Percentiles rank a stretch among this genome's conserved stretches.
These are phyloP conservation scores for Nemania sp. DNA, from an alignment of 2,329 filamentous ascomycete genomes.

Conservation along the genomic window DNA sequence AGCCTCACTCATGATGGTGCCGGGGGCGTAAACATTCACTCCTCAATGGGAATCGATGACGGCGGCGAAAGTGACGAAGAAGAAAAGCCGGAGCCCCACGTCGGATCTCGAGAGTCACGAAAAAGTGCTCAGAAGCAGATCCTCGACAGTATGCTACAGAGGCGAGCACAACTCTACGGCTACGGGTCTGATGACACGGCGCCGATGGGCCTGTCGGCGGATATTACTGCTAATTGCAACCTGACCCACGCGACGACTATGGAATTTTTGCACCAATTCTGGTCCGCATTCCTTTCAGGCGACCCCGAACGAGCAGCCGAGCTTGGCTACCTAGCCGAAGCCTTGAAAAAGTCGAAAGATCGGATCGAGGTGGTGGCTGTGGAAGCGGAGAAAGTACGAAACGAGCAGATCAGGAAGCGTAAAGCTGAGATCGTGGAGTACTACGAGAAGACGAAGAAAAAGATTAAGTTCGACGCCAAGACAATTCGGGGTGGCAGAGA, in stretches of 20 bases:
- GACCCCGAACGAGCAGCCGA: constrained; percentile 80
- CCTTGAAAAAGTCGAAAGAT: constrained; percentile 73
- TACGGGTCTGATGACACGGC: constrained; percentile 50
- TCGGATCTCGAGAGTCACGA: constrained; percentile 72
- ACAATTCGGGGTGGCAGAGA: constrained; percentile 74
- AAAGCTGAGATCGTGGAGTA: constrained; percentile 73
- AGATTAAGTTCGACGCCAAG: constrained; percentile 68
- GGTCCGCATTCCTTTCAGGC: constrained; percentile 87
- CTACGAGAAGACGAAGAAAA: constrained; percentile 73
- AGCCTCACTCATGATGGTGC: constrained; percentile 51
- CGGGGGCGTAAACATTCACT: constrained; percentile 62
- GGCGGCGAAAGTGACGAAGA: constrained; percentile 71
- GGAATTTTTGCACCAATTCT: constrained; percentile 98
- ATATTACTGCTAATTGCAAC: constrained; percentile 61
- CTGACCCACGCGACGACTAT: constrained; percentile 88
- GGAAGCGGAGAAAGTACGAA: constrained; percentile 75
- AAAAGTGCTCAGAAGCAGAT: constrained; percentile 67
- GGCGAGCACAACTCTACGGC: constrained; percentile 61
- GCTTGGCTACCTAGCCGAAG: constrained; percentile 79
- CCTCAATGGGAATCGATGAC: constrained; percentile 69
- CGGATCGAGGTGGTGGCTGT: constrained; percentile 80
- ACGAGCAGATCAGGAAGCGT: constrained; percentile 65
- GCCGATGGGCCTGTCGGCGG: constrained; percentile 59
- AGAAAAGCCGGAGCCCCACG: constrained; percentile 56
- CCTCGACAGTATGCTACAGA: constrained; percentile 64